Evolutionary conservation across 768 basidiomycete species (phyloP), one percentile per base, ranked within the genome.

Genomic region (Rhizopogon vulgaris): DNA sequence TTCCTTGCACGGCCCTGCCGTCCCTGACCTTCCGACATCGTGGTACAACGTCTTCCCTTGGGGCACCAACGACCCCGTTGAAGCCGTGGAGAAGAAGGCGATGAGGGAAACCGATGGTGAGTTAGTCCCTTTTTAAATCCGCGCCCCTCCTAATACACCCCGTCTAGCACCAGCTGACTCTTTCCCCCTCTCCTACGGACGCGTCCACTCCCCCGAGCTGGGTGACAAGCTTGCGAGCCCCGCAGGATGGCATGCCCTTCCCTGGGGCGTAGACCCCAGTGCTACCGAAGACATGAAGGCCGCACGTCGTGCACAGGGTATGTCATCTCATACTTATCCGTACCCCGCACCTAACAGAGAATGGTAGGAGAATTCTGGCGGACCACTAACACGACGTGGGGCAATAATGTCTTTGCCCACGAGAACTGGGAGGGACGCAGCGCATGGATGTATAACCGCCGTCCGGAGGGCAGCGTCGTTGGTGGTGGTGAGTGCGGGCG

Each of bases 371-470:
- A 68, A 9, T 72, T 74, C 56, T 83, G 72, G 69, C 73, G 74
- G 51, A 87, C 87, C 63, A 87, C 83, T 32, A 84, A 86, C 17
- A 90, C 85, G 1, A 96, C 92, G 0, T 86, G 81, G 78, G 91
- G 90, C 50, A 92, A 93, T 74, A 93, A 93, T 57, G 87, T 92
- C 53, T 92, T 94, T 59, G 90, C 94, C 0, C 95, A 97, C 58
- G 95, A 97, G 79, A 90, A 94, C 67, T 91, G 87, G 84, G 80
- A 84, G 49, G 90, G 90, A 34, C 75, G 71, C 61, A 84, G 83
- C 58, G 49, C 58, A 2, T 93, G 76, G 75, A 64, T 84, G 18
- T 52, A 74, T 61, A 96, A 96, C 70, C 83, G 83, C 63, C 88
- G 95, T 49, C 94, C 95, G 0, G 77, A 83, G 52, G 88, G 66